Evolutionary conservation across 2,329 filamentous ascomycete species (phyloP).

Genomic region (Monilinia laxa): DNA sequence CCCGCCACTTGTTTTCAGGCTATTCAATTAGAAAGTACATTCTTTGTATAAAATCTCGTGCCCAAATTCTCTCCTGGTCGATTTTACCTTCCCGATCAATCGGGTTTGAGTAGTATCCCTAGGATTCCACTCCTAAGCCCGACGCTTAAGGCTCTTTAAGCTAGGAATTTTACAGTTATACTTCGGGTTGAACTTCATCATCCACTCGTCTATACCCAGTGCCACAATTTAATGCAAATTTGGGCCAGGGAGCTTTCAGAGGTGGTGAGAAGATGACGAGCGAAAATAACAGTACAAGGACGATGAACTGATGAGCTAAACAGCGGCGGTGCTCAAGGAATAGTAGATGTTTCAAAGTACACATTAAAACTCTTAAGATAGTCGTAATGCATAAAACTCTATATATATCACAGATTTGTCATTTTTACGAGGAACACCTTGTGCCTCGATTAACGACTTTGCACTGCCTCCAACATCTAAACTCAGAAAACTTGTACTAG

Average conservation of each 20-base stretch:
- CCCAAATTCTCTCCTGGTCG: constrained; percentile 6
- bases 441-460: constrained; percentile 18
- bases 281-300: constrained; percentile 15
- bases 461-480: constrained; percentile 22
- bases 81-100: constrained; percentile 10
- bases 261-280: constrained; percentile 20
- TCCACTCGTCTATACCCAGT: constrained; percentile 21
- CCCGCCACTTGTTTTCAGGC: constrained; percentile 17
- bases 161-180: constrained; percentile 15
- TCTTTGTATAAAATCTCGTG: constrained; percentile 11
- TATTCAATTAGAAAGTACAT: constrained; percentile 11
- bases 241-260: constrained; percentile 6
- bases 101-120: constrained; percentile 22
- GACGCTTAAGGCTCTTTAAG: constrained; percentile 14
- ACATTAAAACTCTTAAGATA: constrained; percentile 15
- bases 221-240: constrained; percentile 2
- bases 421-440: constrained; percentile 21
- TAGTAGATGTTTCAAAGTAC: constrained; percentile 10
- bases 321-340: constrained; percentile 8
- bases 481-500: neutral
- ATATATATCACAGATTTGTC: constrained; percentile 19
- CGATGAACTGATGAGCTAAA: neutral
- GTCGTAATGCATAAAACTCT: constrained; percentile 10
- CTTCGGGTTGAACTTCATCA: constrained; percentile 1
- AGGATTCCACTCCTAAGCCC: constrained; percentile 19